Conservation (phyloP, 345 rosid species). For the Euphorbia lathyris region DNA sequence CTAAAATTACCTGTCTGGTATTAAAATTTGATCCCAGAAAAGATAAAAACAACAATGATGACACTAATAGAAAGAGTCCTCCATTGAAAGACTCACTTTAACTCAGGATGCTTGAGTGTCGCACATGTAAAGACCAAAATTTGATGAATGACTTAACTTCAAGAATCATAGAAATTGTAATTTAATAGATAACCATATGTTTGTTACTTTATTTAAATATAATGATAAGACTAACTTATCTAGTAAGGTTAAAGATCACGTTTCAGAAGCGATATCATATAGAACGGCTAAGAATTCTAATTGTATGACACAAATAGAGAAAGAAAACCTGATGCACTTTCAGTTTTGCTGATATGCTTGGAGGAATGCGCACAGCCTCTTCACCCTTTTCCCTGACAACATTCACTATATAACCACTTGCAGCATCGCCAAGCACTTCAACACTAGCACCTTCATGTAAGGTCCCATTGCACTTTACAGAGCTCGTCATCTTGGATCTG, state of each 20-base stretch:
- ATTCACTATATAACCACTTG: constrained; percentile 83
- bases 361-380: constrained; percentile 82
- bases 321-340: constrained; percentile 88
- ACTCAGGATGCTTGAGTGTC: background rate
- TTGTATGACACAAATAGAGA: constrained; percentile 9
- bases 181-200: background rate
- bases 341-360: constrained; percentile 82
- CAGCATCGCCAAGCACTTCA: constrained; percentile 85
- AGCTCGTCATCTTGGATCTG: constrained; percentile 48
- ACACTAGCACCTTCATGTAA: constrained; percentile 56
- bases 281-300: background rate
- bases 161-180: background rate
- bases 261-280: background rate
- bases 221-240: background rate
- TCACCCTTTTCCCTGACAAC: constrained; percentile 97
- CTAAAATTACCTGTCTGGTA: background rate
- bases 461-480: constrained; percentile 41
- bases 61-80: background rate
- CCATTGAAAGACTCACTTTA: constrained; percentile 3
- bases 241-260: background rate
- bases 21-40: background rate
- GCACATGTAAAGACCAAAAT: background rate
- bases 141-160: background rate
- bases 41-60: background rate
- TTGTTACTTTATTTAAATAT: background rate